Evolutionary conservation across 441 rosid genomes (phyloP), one percentile per base, ranked within the genome.

Genomic region (Erysimum pusillum): DNA sequence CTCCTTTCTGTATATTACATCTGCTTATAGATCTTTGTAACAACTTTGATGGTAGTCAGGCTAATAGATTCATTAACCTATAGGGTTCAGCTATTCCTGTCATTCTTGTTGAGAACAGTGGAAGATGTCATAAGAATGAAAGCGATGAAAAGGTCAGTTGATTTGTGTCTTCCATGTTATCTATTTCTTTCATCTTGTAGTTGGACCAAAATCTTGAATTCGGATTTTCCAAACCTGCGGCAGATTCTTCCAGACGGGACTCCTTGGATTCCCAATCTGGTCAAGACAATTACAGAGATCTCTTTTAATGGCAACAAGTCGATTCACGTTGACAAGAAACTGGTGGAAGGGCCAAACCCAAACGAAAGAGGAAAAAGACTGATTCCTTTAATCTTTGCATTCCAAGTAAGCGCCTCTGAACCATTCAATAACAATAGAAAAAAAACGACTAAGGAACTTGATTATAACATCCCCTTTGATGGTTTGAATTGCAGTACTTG

Each of bases 51-150:
- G n/a, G n/a, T n/a, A 28, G 9, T 34, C 28, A 48, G 45, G 32
- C 69, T 36, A 56, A 48, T 67, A 53, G 22, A 11, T 65, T 12
- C 58, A 18, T 17, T 74, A 57, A 63, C 59, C 57, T 69, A 9
- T 62, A 86, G 87, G 82, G 61, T 56, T 73, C 83, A 49, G 68
- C 71, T 7, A 74, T 82, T 38, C 87, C 87, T n/a, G 81, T 84
- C 60, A 83, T 79, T 44, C 79, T 86, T 69, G 87, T 84, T 36
- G 87, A 86, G 78, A 86, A 86, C 71, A 84, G 87, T 4, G 89
- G 89, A 67, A 84, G 87, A 80, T 86, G 89, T 63, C 73, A 82
- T 56, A 82, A 82, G 83, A 84, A 86, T 66, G 87, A 86, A 63
- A 71, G 63, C 70, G 83, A 83, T 6, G 89, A 86, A 71, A 86